Conservation (phyloP, 306 rosid species). For the Clitoria ternatea region DNA sequence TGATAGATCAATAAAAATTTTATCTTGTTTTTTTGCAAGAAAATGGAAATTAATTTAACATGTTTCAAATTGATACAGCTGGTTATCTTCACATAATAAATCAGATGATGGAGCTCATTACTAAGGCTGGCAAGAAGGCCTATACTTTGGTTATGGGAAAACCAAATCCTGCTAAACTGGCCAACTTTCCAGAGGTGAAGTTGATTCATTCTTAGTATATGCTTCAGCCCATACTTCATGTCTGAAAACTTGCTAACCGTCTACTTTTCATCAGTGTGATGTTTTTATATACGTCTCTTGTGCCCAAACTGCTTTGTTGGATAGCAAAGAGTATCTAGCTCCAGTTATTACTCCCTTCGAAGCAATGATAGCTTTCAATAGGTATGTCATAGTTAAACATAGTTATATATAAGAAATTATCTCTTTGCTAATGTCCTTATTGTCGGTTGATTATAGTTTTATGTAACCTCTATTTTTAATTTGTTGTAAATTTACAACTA, state of each 20-base stretch:
- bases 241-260: conserved; percentile 9
- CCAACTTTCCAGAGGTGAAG: conserved; percentile 88
- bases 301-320: conserved; percentile 82
- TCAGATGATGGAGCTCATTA: conserved; percentile 74
- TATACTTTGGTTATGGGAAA: conserved; percentile 78
- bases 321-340: conserved; percentile 86
- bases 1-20: not conserved
- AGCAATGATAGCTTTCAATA: conserved; percentile 79
- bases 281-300: conserved; percentile 79
- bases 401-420: not conserved
- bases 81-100: conserved; percentile 73
- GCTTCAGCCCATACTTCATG: not conserved
- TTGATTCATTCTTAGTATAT: not conserved
- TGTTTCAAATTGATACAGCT: conserved; percentile 48
- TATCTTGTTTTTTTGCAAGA: not conserved
- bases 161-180: conserved; percentile 94
- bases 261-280: conserved; percentile 59
- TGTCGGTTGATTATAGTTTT: not conserved
- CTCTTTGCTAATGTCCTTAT: not conserved
- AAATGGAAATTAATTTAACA: not conserved
- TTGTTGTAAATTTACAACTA: not conserved
- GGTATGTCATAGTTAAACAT: conserved; percentile 35
- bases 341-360: conserved; percentile 88
- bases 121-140: conserved; percentile 72
- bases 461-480: not conserved